phyloP scores from a whole-genome alignment of 1,284 basidiomycete species.

The Chiua sp. region DNA sequence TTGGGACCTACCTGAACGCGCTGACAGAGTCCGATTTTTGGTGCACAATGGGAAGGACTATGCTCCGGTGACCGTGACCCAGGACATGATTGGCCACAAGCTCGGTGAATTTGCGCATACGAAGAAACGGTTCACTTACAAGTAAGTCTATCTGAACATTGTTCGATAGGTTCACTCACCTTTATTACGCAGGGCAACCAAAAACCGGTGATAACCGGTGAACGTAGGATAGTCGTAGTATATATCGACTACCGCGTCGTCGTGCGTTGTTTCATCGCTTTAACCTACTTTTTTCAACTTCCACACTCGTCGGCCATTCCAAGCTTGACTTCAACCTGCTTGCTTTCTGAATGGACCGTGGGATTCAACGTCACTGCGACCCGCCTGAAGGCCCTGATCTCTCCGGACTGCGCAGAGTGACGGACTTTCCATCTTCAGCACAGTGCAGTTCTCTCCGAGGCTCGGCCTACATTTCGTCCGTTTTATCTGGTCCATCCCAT shows the following conservation, averaged over 20 bases:
- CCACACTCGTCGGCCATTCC: constrained; percentile 5
- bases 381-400: constrained; percentile 61
- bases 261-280: neutral
- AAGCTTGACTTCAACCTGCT: constrained; percentile 8
- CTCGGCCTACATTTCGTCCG: constrained; percentile 64
- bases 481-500: constrained; percentile 64
- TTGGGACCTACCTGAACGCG: neutral
- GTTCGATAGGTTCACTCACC: neutral
- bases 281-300: no score
- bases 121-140: constrained; percentile 79
- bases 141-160: constrained; percentile 50
- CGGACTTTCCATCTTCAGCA: constrained; percentile 42
- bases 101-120: constrained; percentile 95
- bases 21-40: constrained; percentile 76
- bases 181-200: constrained; percentile 26
- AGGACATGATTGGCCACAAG: constrained; percentile 99
- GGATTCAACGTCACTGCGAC: constrained; percentile 54
- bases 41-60: constrained; percentile 97
- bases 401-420: constrained; percentile 53
- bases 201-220: constrained; percentile 28
- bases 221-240: constrained; percentile 2
- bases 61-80: constrained; percentile 84
- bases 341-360: constrained; percentile 38
- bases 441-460: constrained; percentile 46
- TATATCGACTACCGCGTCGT: no score